Base-by-base conservation (phyloP, 805 yeast genomes). In the Ogataea glucozyma region DNA sequence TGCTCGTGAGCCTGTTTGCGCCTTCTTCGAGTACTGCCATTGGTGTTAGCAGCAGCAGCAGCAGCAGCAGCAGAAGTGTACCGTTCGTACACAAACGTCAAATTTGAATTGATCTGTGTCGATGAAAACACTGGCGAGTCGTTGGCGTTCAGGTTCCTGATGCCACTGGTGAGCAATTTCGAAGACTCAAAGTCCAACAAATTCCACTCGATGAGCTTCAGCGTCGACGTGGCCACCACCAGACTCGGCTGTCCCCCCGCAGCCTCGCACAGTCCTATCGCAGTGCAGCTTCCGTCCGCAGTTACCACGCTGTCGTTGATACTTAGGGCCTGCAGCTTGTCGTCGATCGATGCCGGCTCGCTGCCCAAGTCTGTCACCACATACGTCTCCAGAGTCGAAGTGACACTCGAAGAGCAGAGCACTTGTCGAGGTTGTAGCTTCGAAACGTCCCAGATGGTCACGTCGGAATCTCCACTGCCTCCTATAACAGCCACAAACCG, bases 381-480 rank as follows among this genome's bases (percentile, higher is more conserved):
- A 39, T 61, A 64, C 5, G 49, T 39, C 32, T 57, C 64, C 20
- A 60, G 40, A 2, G 61, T 51, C 3, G 60, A 49, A 6, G 49
- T 47, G 8, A 51, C 61, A 9, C 50, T 43, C 1, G 61, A 53
- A 1, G 63, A 52, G 30, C 60, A 52, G 6, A 54, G 41, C 3
- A 60, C 56, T 40, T 52, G 54, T 18, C 69, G 40, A 38, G 95
- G 85, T 35, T 75, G 78, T 14, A 78, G 67, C 18, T 73, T 71
- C 7, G 87, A 80, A 10, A 86, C 70, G 55, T 87, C 91, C 93
- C 96, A 86, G 0, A 88, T 71, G 0, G 85, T 73, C 4, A 84
- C 70, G 44, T 82, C 81, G 0, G 79, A 66, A 3, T 72, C 74
- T 2, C 74, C 72, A 19, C 78, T 72, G 1, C 93, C 95, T 0